A percentile compares a stretch with the other conserved stretches of the same genome.
Evolutionary conservation across 768 basidiomycete genomes (phyloP).

Genomic region (Pisolithus albus): DNA sequence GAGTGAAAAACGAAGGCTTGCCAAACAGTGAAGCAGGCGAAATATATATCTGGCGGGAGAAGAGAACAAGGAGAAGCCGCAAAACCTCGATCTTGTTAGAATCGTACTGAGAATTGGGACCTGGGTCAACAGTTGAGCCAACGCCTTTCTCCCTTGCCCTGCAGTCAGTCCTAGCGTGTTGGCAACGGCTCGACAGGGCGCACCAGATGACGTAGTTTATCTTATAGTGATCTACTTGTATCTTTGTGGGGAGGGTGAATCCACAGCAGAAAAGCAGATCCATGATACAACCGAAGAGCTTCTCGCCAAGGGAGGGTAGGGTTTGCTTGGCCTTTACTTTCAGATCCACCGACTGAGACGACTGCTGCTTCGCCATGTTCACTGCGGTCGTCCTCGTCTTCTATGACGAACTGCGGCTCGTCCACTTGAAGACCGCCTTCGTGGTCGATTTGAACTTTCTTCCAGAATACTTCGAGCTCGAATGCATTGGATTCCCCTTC

Average conservation of each 20-base stretch:
- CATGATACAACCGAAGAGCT: constrained; percentile 69
- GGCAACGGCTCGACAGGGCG: constrained; percentile 20
- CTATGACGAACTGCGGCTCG: constrained; percentile 77
- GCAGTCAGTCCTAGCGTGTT: constrained; percentile 4
- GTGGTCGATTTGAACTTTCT: constrained; percentile 45
- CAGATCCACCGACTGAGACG: constrained; percentile 9
- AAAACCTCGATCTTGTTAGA: constrained; percentile 84
- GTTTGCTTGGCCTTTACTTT: constrained; percentile 36
- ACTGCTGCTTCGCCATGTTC: constrained; percentile 34
- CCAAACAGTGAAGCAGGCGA: constrained; percentile 63
- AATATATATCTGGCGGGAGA: constrained; percentile 88
- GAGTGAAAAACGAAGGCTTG: constrained; percentile 69
- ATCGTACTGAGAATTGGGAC: constrained; percentile 58
- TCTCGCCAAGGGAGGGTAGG: constrained; percentile 74
- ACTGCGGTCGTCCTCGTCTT: constrained; percentile 65
- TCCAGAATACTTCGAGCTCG: constrained; percentile 83
- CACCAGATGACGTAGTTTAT: constrained; percentile 88
- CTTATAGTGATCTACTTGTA: constrained; percentile 74
- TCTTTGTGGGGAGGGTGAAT: constrained; percentile 77
- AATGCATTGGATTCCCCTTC: constrained; percentile 67
- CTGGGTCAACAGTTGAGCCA: constrained; percentile 76
- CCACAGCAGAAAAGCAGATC: constrained; percentile 92
- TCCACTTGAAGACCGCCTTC: constrained; percentile 22
- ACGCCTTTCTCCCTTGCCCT: constrained; percentile 84
- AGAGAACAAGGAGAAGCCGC: constrained; percentile 77